Evolutionary conservation across 306 rosid species (phyloP).

Genomic region (Luffa aegyptiaca): DNA sequence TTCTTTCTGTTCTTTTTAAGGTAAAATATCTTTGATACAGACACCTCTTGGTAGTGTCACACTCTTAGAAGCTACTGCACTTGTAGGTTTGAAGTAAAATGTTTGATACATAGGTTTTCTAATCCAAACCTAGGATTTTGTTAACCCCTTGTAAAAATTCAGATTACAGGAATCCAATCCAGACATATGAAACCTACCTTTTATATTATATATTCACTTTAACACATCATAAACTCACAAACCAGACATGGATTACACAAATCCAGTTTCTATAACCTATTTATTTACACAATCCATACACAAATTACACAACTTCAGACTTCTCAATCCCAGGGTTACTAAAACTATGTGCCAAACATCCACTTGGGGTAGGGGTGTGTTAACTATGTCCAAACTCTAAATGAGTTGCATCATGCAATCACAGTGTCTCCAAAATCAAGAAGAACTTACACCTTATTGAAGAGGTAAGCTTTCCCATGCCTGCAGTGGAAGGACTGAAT

Average conservation of each 20-base stretch:
- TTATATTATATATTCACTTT: background rate
- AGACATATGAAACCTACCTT: background rate
- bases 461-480: conserved; percentile 92
- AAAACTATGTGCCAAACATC: background rate
- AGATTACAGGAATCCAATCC: background rate
- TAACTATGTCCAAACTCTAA: background rate
- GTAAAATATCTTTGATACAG: background rate
- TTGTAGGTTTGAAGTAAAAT: no score
- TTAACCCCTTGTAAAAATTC: background rate
- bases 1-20: background rate
- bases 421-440: conserved; percentile 12
- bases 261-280: background rate
- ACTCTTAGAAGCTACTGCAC: no score
- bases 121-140: no score
- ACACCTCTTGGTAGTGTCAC: background rate
- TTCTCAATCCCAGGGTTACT: background rate
- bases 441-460: conserved; percentile 81
- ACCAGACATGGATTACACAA: background rate
- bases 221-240: background rate
- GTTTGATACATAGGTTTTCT: no score
- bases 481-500: conserved; percentile 62
- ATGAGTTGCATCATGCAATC: background rate
- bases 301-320: background rate
- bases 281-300: background rate
- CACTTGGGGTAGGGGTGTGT: background rate